Conservation (phyloP, 1,284 basidiomycete species). For the Crucibulum parvulum region DNA sequence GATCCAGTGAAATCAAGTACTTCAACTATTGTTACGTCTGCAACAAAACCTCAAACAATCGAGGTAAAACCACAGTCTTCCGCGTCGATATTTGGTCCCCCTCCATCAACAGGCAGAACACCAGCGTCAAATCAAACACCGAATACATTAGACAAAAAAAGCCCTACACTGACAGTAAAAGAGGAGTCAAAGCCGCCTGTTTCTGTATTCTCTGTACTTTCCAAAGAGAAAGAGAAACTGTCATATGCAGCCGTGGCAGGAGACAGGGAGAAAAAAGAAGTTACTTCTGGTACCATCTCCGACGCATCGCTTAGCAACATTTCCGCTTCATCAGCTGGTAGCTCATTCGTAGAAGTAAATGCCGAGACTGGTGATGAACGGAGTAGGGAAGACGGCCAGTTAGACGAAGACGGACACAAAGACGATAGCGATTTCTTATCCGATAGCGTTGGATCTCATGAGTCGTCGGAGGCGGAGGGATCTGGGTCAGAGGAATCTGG, state of each 20-base stretch:
- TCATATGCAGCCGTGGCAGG: background rate
- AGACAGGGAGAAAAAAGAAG: background rate
- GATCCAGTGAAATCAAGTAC: conserved; percentile 16
- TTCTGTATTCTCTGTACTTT: background rate
- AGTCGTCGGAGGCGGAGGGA: conserved; percentile 17
- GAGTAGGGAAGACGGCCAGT: conserved; percentile 21
- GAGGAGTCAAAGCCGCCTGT: conserved; percentile 8
- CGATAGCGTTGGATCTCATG: conserved; percentile 10
- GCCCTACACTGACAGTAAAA: background rate
- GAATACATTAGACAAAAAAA: too few relatives aligned
- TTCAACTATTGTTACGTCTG: background rate
- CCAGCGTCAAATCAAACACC: too few relatives aligned
- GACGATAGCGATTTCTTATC: conserved; percentile 31
- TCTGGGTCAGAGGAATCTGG: conserved; percentile 25
- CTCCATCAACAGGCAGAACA: background rate
- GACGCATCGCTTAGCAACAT: conserved; percentile 31
- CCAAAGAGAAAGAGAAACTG: conserved; percentile 13
- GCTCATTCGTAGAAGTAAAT: conserved; percentile 47
- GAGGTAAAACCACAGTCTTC: background rate
- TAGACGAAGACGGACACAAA: conserved; percentile 27
- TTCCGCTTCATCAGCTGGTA: conserved; percentile 39
- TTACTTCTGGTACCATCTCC: background rate
- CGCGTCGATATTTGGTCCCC: background rate
- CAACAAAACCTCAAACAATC: background rate
- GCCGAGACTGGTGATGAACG: conserved; percentile 22